Conservation (phyloP, 1,139 yeast species). For the Arxiozyma telluris region DNA sequence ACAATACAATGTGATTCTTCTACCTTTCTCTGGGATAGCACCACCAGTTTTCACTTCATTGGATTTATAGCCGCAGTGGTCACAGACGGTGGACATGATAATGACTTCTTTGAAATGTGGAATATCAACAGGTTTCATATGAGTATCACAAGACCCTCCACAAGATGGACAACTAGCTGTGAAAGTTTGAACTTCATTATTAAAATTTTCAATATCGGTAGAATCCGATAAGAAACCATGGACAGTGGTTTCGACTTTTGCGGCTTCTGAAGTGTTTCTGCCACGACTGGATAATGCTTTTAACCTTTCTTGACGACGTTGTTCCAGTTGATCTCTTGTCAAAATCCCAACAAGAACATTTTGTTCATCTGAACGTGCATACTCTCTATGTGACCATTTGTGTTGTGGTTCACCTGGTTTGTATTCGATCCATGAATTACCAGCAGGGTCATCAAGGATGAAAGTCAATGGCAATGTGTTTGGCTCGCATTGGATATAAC, state of each 20-base stretch:
- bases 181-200: constrained; percentile 88
- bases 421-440: constrained; percentile 94
- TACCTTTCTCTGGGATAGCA: constrained; percentile 81
- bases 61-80: constrained; percentile 88
- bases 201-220: constrained; percentile 75
- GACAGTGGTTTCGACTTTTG: constrained; percentile 13
- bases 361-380: constrained; percentile 81
- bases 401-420: constrained; percentile 82
- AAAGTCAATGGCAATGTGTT: constrained; percentile 72
- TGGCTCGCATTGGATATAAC: constrained; percentile 54
- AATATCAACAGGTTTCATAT: constrained; percentile 92
- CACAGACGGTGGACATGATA: constrained; percentile 92
- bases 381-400: constrained; percentile 83
- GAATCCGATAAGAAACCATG: constrained; percentile 47
- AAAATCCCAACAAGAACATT: constrained; percentile 79
- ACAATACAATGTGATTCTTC: constrained; percentile 60
- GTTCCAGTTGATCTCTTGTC: constrained; percentile 66
- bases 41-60: constrained; percentile 99
- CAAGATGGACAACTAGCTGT: constrained; percentile 90
- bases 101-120: constrained; percentile 98
- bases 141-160: constrained; percentile 65
- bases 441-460: constrained; percentile 86
- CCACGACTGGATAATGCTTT: constrained; percentile 31
- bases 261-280: constrained; percentile 42
- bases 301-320: constrained; percentile 28